These are phyloP conservation scores for Diaporthe ilicicola DNA, from an alignment of 2,329 filamentous ascomycete species.

Conservation along the genomic window DNA sequence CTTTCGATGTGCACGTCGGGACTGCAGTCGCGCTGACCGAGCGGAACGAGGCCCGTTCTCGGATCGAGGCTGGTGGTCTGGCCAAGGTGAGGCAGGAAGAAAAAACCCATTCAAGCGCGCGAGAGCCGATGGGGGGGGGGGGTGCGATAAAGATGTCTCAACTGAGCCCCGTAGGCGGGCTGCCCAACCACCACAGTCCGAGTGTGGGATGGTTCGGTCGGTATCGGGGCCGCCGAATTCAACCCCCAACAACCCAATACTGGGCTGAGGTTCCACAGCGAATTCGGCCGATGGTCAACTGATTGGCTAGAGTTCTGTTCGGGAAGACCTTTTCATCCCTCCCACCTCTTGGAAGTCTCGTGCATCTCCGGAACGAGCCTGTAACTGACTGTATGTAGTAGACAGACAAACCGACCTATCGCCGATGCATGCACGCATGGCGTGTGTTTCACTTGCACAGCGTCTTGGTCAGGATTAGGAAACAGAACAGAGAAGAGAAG, in stretches of 20 bases:
- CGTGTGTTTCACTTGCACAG: conserved; percentile 6
- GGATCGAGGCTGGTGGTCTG: conserved; percentile 1
- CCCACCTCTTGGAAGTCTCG: neutral
- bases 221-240: conserved; percentile 17
- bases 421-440: neutral
- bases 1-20: neutral
- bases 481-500: neutral
- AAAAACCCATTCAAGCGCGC: neutral
- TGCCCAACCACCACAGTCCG: neutral
- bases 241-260: neutral
- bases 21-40: neutral
- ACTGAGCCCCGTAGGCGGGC: neutral
- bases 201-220: neutral
- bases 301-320: conserved; percentile 3
- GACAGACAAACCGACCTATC: conserved; percentile 15
- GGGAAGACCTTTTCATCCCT: neutral
- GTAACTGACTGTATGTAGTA: too few species aligned
- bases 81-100: neutral
- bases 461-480: neutral
- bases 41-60: neutral
- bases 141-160: neutral
- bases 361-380: neutral
- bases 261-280: neutral
- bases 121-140: neutral
- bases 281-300: neutral